Evolutionary conservation across 345 rosid genomes (phyloP).

Genomic region (Corchorus capsularis): DNA sequence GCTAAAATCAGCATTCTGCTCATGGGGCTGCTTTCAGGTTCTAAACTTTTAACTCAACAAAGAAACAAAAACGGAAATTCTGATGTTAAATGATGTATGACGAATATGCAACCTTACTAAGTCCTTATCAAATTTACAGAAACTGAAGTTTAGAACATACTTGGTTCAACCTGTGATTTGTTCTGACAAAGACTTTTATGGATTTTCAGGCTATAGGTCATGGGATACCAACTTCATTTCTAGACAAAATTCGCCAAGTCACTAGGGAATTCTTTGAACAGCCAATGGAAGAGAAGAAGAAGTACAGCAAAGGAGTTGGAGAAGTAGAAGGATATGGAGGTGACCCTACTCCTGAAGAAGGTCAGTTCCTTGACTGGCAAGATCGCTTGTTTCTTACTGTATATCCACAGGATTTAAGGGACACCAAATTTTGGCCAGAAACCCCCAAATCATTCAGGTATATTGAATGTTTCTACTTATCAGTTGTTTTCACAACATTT

Average conservation of each 20-base stretch:
- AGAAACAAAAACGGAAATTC: background rate
- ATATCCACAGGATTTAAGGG: constrained; percentile 38
- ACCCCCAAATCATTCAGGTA: constrained; percentile 52
- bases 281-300: constrained; percentile 52
- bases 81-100: no score
- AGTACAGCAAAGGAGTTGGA: constrained; percentile 39
- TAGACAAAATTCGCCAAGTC: constrained; percentile 37
- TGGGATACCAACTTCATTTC: constrained; percentile 42
- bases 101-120: no score
- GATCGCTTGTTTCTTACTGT: constrained; percentile 47
- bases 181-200: background rate
- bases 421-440: constrained; percentile 47
- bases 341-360: constrained; percentile 47
- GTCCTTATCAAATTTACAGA: no score
- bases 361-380: constrained; percentile 55
- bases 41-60: background rate
- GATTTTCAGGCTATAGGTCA: constrained; percentile 50
- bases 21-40: constrained; percentile 64
- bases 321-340: constrained; percentile 60
- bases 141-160: no score
- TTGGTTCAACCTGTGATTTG: background rate
- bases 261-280: constrained; percentile 42
- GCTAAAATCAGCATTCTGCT: constrained; percentile 47
- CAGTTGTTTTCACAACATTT: background rate
- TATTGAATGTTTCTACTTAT: background rate